Percentiles rank a stretch among this genome's conserved stretches.
Evolutionary conservation across 2,329 filamentous ascomycete genomes (phyloP).

Genomic region (Daldinia sp.): DNA sequence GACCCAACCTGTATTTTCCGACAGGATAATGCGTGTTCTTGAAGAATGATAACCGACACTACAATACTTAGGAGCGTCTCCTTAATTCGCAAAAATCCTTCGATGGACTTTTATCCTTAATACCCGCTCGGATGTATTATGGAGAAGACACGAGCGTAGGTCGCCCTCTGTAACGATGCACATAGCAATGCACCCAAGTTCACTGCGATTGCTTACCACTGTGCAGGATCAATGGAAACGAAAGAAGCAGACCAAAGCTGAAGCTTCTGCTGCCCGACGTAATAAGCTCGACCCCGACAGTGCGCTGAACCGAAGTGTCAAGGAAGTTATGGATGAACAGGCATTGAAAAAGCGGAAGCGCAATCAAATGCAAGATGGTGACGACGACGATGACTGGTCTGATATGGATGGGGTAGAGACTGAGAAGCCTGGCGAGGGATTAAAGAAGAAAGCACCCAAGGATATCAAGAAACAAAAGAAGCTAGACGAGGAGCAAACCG

Average conservation of each 20-base stretch:
- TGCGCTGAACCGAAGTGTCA: constrained; percentile 79
- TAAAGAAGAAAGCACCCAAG: constrained; percentile 59
- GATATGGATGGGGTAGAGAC: constrained; percentile 62
- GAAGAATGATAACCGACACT: constrained; percentile 37
- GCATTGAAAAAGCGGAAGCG: constrained; percentile 81
- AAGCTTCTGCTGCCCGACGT: constrained; percentile 81
- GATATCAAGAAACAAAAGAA: constrained; percentile 59
- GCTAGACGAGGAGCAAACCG: constrained; percentile 52
- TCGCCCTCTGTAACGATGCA: constrained; percentile 40
- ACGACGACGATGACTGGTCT: constrained; percentile 56
- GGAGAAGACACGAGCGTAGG: constrained; percentile 84
- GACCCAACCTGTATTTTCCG: constrained; percentile 10
- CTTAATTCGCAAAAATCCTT: constrained; percentile 76
- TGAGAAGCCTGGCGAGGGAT: constrained; percentile 70
- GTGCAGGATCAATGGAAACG: constrained; percentile 90
- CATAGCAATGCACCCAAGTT: neutral
- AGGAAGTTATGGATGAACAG: constrained; percentile 89
- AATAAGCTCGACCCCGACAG: constrained; percentile 93
- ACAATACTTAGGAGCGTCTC: constrained; percentile 59
- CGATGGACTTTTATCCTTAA: constrained; percentile 85
- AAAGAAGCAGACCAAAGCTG: constrained; percentile 94
- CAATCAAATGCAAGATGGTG: constrained; percentile 54
- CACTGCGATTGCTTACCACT: neutral
- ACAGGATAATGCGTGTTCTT: constrained; percentile 34
- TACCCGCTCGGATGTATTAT: constrained; percentile 91